Evolutionary conservation across 768 basidiomycete genomes (phyloP).

Genomic region (Sistotremastrum niveocremeum): DNA sequence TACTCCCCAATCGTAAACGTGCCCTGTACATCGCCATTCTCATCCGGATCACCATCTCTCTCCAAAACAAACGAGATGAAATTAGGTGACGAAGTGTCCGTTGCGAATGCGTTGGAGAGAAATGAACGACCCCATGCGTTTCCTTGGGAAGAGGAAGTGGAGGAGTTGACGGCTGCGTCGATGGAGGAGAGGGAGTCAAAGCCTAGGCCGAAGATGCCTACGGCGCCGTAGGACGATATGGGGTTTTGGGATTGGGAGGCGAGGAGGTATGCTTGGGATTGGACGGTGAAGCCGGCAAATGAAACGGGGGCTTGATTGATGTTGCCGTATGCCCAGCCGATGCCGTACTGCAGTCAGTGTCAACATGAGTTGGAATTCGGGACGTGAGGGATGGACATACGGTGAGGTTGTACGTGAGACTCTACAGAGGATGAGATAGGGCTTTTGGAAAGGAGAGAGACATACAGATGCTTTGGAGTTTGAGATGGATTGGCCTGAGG

Average conservation of each 20-base stretch:
- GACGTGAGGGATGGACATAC: conserved; percentile 25
- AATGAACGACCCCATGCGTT: conserved; percentile 41
- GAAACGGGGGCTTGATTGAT: conserved; percentile 47
- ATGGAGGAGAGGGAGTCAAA: conserved; percentile 67
- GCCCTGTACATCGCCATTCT: conserved; percentile 38
- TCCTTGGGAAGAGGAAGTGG: conserved; percentile 30
- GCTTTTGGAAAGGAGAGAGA: neutral
- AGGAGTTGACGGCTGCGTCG: conserved; percentile 43
- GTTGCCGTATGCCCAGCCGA: conserved; percentile 63
- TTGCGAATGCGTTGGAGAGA: conserved; percentile 61
- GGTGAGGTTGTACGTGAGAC: conserved; percentile 41
- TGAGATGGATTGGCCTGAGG: conserved; percentile 35
- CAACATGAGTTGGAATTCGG: conserved; percentile 1
- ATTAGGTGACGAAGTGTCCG: conserved; percentile 59
- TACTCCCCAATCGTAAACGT: conserved; percentile 69
- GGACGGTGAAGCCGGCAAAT: conserved; percentile 54
- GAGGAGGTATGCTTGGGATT: conserved; percentile 63
- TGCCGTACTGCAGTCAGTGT: conserved; percentile 53
- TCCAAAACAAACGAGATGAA: conserved; percentile 70
- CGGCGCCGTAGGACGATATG: conserved; percentile 54
- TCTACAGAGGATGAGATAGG: conserved; percentile 5
- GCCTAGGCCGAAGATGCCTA: conserved; percentile 64
- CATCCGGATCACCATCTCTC: conserved; percentile 35
- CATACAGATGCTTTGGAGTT: conserved; percentile 14
- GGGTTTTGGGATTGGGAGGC: conserved; percentile 55